Evolutionary conservation across 257 asterid genomes (phyloP).

Genomic region (Rehmannia glutinosa): DNA sequence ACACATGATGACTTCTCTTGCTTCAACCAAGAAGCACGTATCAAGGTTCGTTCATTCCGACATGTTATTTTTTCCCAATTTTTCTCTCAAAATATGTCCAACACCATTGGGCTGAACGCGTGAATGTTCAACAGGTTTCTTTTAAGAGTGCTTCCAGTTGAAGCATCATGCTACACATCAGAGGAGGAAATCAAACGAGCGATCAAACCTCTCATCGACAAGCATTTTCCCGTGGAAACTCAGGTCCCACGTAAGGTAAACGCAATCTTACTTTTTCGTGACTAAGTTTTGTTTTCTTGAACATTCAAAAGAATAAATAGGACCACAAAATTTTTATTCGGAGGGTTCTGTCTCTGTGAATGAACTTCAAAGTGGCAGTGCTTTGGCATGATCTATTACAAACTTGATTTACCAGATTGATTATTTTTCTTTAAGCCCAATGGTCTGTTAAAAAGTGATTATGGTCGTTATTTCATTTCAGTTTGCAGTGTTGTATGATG

Average conservation of each 20-base stretch:
- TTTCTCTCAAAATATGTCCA: background rate
- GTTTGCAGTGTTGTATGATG: constrained; percentile 86
- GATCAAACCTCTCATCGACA: constrained; percentile 64
- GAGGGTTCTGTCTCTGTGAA: background rate
- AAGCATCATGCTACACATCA: constrained; percentile 90
- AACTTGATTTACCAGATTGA: background rate
- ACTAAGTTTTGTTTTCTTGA: background rate
- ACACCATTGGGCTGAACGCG: too few relatives aligned
- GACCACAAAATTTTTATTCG: background rate
- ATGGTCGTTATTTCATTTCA: constrained; percentile 27
- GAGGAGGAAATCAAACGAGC: constrained; percentile 85
- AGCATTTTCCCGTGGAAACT: constrained; percentile 72
- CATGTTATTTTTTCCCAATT: background rate
- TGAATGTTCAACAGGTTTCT: constrained; percentile 58
- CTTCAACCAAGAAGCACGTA: constrained; percentile 64
- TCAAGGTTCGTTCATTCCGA: constrained; percentile 53
- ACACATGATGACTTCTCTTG: constrained; percentile 89
- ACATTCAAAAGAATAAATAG: background rate
- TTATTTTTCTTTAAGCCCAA: background rate
- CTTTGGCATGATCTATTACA: background rate
- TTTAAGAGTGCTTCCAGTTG: constrained; percentile 84
- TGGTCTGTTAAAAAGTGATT: too few relatives aligned
- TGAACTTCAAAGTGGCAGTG: background rate
- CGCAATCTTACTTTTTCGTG: background rate
- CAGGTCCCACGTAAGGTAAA: constrained; percentile 66